These are phyloP conservation scores for Schwanniomyces pseudopolymorphus DNA, from an alignment of 805 yeast genomes.

Conservation along the genomic window DNA sequence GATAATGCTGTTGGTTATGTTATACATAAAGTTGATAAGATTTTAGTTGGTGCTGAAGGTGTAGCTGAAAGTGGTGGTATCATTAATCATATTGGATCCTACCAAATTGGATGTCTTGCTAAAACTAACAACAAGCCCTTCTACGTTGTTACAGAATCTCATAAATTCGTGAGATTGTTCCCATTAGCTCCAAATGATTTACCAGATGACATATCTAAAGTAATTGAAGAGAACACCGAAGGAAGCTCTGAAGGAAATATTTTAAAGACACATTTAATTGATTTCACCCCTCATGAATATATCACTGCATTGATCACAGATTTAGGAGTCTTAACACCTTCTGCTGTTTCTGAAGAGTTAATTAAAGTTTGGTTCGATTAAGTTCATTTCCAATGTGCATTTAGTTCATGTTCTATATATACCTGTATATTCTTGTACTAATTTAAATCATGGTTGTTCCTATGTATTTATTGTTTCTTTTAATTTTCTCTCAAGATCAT, in stretches of 20 bases:
- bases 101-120: conserved; percentile 91
- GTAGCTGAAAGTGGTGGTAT: conserved; percentile 99
- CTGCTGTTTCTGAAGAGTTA: conserved; percentile 97
- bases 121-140: conserved; percentile 88
- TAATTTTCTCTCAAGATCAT: conserved; percentile 36
- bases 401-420: not conserved
- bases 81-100: conserved; percentile 91
- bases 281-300: conserved; percentile 94
- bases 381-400: conserved; percentile 5
- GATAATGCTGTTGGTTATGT: conserved; percentile 94
- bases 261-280: conserved; percentile 50
- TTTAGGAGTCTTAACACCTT: conserved; percentile 93
- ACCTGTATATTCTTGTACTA: not conserved
- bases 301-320: conserved; percentile 96
- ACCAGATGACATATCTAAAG: conserved; percentile 46
- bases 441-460: not conserved
- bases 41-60: conserved; percentile 97
- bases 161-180: conserved; percentile 93
- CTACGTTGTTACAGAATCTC: conserved; percentile 91
- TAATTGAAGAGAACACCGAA: conserved; percentile 22
- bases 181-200: conserved; percentile 92
- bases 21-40: conserved; percentile 87
- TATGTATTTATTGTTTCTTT: conserved; percentile 4
- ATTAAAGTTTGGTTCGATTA: conserved; percentile 97
- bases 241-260: conserved; percentile 17